Base-by-base conservation (phyloP, 148 eudicot species). In the Chenopodium berlandieri region DNA sequence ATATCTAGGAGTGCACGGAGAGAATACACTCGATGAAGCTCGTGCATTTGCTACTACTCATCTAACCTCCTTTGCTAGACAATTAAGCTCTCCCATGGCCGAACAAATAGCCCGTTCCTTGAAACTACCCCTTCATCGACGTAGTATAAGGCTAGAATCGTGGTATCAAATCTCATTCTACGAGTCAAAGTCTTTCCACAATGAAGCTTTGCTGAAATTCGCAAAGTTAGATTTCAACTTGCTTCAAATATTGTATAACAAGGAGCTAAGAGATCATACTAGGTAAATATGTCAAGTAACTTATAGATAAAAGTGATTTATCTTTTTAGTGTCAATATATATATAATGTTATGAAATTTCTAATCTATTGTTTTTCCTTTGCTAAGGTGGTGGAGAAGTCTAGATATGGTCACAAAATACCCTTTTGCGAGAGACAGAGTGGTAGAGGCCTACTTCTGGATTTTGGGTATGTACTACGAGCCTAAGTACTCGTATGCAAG, bases 201-300 rank as follows among this genome's bases (percentile, higher is more conserved):
- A 83, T 76, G 25, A 75, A 34, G 32, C 25, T 0, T 63, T 90
- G 14, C 71, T 90, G 7, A 69, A 6, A 17, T 83, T 90, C 3
- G 88, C 90, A 6, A 87, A 86, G 44, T 40, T 86, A 23, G 90
- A 90, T 48, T 90, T 90, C 70, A 86, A 87, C 76, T n/a, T 75
- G 25, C 70, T 89, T 63, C 89, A 89, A 60, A 50, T 62, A 3
- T 1, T 87, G 62, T 87, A 89, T 63, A 82, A 81, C 23, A 75
- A 47, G 32, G 90, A 90, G 76, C 69, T 89, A 0, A 75, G 77
- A 23, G 76, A 87, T 25, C 19, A 83, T 27, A 34, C 71, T 12
- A 84, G 85, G 89, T 87, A 83, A 23, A 48, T 11, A 48, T 48
- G 13, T 37, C 40, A 37, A 5, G 40, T 37, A 37, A 37, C 40